These are phyloP conservation scores for Trichoderma asperelloides DNA, from an alignment of 495 filamentous ascomycete genomes.

Conservation along the genomic window DNA sequence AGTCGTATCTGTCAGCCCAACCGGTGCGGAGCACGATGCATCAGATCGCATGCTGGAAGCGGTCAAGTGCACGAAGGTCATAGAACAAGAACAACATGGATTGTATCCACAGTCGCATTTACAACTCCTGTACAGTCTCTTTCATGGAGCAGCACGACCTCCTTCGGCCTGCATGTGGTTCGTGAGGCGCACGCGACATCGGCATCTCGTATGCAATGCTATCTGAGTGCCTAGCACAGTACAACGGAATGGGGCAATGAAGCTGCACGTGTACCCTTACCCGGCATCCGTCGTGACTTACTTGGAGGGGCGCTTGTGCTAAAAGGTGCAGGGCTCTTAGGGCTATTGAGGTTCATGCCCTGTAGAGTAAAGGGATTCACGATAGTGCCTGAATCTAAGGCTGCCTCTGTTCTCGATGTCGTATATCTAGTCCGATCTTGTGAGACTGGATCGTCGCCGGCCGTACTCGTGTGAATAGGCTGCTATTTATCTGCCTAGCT, in stretches of 20 bases:
- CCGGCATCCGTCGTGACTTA: background rate
- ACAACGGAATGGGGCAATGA: background rate
- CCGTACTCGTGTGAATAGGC: background rate
- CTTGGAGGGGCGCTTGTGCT: background rate
- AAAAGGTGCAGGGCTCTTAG: background rate
- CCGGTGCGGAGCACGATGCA: background rate
- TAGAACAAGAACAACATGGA: background rate
- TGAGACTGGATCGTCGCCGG: background rate
- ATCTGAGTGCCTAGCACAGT: background rate
- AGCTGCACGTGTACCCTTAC: background rate
- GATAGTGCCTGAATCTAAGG: background rate
- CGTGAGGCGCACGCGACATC: background rate
- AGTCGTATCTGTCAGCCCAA: background rate
- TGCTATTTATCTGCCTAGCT: background rate
- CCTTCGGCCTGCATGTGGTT: background rate
- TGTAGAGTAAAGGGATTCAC: too few species aligned
- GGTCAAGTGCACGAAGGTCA: background rate
- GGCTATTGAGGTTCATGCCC: background rate
- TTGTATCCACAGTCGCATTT: background rate
- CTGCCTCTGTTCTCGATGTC: background rate
- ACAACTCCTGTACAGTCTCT: background rate
- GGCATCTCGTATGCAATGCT: background rate
- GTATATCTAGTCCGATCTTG: too few species aligned
- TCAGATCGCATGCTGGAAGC: background rate
- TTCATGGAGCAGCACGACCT: background rate